phyloP scores from a whole-genome alignment of 345 rosid genomes.

The Microthlaspi erraticum region DNA sequence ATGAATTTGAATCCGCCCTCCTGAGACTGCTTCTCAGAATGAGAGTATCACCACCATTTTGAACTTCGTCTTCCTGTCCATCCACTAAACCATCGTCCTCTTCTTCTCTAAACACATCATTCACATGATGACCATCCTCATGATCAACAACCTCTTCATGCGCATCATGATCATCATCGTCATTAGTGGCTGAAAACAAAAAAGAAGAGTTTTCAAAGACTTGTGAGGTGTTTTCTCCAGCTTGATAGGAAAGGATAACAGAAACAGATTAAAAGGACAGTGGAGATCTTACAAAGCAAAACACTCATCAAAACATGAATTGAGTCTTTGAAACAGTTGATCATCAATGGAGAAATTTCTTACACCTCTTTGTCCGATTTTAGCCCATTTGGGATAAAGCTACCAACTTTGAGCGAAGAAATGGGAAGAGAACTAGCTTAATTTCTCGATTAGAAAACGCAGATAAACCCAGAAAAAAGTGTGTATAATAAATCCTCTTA shows the following conservation, averaged over 20 bases:
- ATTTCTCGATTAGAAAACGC: constrained; percentile 2
- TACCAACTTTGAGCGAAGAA: constrained; percentile 24
- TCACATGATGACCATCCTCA: constrained; percentile 39
- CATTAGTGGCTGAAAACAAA: constrained; percentile 49
- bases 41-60: constrained; percentile 39
- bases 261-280: constrained; percentile 59
- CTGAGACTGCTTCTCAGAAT: constrained; percentile 59
- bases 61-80: constrained; percentile 37
- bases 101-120: constrained; percentile 43
- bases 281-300: constrained; percentile 63
- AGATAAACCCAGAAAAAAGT: constrained; percentile 28
- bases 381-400: constrained; percentile 32
- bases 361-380: constrained; percentile 21
- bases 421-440: not conserved
- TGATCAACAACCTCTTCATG: constrained; percentile 31
- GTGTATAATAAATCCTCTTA: constrained; percentile 1
- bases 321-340: constrained; percentile 41
- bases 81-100: constrained; percentile 27
- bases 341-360: constrained; percentile 42
- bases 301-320: constrained; percentile 61
- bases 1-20: constrained; percentile 40
- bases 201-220: constrained; percentile 43
- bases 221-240: constrained; percentile 52
- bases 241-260: constrained; percentile 55
- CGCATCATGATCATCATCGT: constrained; percentile 38